Evolutionary conservation across 106 monocot genomes (phyloP), one percentile per base, ranked within the genome.

Genomic region (Ottelia alismoides): DNA sequence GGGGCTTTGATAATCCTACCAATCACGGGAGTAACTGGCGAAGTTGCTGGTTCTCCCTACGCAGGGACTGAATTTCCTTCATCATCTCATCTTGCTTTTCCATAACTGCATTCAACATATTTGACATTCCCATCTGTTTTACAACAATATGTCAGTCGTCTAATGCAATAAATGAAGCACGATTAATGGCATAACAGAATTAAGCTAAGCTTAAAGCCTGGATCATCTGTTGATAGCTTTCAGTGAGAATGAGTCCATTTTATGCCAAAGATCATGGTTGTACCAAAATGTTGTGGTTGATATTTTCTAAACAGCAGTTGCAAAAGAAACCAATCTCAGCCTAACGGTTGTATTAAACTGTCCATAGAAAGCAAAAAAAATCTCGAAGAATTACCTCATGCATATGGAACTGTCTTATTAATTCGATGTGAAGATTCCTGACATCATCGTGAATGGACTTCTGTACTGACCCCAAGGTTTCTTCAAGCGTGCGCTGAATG

Each of bases 321-420:
- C 12, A 45, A 12, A 59, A 20, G 11, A 45, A 23, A 11, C 1
- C 0, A n/a, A n/a, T n/a, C n/a, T n/a, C n/a, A n/a, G n/a, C n/a
- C n/a, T n/a, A n/a, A n/a, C n/a, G n/a, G n/a, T n/a, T n/a, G n/a
- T n/a, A n/a, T n/a, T n/a, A n/a, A n/a, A n/a, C n/a, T n/a, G n/a
- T n/a, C n/a, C n/a, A n/a, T n/a, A 56, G 22, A 57, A 22, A 3
- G 21, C 0, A 11, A 1, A 26, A 25, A 35, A 26, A 26, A 59
- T 40, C 21, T 18, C 43, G 44, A 43, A 12, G 4, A 26, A 59
- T 11, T 17, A 91, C 91, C 91, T 91, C 85, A 22, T 85, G 78
- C 78, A 85, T 70, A 48, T 91, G 91, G 65, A 91, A 81, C 53
- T 91, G 91, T 52, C 91, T 74, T 55, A 91, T 52, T 43, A 91